Base-by-base conservation (phyloP, 2,329 filamentous ascomycete species). In the Neopestalotiopsis rosae region DNA sequence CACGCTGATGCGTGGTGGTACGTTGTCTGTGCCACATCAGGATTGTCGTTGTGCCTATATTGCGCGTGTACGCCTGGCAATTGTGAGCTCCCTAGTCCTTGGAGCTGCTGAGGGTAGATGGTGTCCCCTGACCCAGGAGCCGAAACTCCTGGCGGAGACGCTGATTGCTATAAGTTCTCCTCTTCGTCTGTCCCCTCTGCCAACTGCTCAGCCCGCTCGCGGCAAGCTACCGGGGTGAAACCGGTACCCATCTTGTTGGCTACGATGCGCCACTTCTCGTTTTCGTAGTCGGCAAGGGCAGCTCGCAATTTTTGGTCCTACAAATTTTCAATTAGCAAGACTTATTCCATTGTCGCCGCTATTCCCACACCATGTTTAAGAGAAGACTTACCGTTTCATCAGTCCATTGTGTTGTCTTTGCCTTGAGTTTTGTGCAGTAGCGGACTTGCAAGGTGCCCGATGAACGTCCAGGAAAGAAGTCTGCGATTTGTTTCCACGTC, bases 401-500 rank as follows among this genome's bases (percentile, higher is more conserved):
- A 65, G 92, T 97, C 95, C 95, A 98, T 76, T 94, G 90, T 13
- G 93, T 97, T 52, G 93, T 95, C 84, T 97, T 97, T 14, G 94
- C 94, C 82, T 97, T 97, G 66, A 97, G 85, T 82, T 97, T 97
- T 58, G 94, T 97, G 79, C 95, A 98, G 79, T 98, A 98, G 45
- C 95, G 91, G 67, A 98, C 95, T 80, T 98, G 95, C 70, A 98
- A 83, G 38, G 95, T 97, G 20, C 95, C 95, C 61, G 93, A 97
- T 69, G 93, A 96, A 69, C 95, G 87, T 1, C 94, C 95, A 0
- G 95, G 95, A 75, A 98, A 98, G 82, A 97, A 97, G 77, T 97
- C 95, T 68, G 94, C 94, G 76, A 98, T 98, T 84, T 98, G 95
- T 82, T 97, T 97, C 95, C 95, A 98, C 4, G 95, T 97, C 78